phyloP scores from a whole-genome alignment of 2,329 filamentous ascomycete genomes.

The Sarocladium brachiariae region DNA sequence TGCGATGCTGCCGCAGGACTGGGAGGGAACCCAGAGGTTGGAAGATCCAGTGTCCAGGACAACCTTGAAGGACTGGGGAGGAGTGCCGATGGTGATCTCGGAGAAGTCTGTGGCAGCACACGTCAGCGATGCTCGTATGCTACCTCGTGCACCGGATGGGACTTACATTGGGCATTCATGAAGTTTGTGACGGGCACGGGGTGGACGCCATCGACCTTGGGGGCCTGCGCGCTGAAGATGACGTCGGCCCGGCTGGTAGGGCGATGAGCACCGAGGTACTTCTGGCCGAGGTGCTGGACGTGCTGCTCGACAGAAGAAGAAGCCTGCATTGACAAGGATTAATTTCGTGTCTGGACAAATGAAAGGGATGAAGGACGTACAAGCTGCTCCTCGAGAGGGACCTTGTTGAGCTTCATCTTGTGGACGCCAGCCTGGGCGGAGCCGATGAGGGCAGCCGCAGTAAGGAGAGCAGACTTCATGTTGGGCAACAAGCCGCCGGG shows the following conservation, averaged over 20 bases:
- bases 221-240: conserved; percentile 70
- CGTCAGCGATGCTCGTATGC: conserved; percentile 13
- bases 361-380: conserved; percentile 49
- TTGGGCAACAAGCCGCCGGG: conserved; percentile 25
- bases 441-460: conserved; percentile 69
- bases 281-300: conserved; percentile 78
- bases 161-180: conserved; percentile 94
- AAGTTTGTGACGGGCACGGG: conserved; percentile 92
- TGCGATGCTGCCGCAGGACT: conserved; percentile 86
- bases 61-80: conserved; percentile 95
- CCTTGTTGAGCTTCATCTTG: conserved; percentile 97
- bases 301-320: conserved; percentile 71
- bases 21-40: conserved; percentile 96
- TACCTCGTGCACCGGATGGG: background rate
- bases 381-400: conserved; percentile 85
- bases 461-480: conserved; percentile 81
- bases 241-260: conserved; percentile 63
- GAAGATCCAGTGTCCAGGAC: conserved; percentile 97
- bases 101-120: conserved; percentile 70
- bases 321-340: background rate
- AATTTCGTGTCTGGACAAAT: background rate
- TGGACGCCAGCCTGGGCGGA: conserved; percentile 80
- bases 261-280: conserved; percentile 75
- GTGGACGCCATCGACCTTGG: conserved; percentile 62
- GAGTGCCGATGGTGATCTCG: conserved; percentile 86